Base-by-base conservation (phyloP, 306 rosid genomes). In the Luffa acutangula region DNA sequence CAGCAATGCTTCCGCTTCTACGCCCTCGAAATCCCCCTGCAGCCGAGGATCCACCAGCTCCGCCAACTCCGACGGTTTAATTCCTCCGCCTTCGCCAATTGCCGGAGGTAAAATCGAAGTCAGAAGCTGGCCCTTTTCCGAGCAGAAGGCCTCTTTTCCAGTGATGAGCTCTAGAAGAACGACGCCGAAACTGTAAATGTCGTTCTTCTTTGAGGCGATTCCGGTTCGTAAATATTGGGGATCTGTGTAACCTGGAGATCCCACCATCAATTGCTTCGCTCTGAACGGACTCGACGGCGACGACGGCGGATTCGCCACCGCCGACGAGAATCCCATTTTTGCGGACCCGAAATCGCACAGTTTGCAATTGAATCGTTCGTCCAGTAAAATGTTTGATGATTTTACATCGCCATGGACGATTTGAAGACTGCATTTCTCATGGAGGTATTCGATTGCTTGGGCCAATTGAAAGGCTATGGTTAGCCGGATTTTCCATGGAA, bases 241-340 rank as follows among this genome's bases (percentile, higher is more conserved):
- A 76, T 88, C 91, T 2, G 89, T 86, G 79, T 85, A 88, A 8
- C 91, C 91, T 0, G 91, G 91, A 7, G 91, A 88, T 1, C 91
- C 91, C 86, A 82, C 80, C 91, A 88, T 80, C 54, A 80, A n/a
- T n/a, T 39, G 77, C 70, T 81, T 81, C 37, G 53, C 72, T 72
- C 80, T 41, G 48, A 73, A 41, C 9, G 83, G 83, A 5, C 70
- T 76, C 4, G 84, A 37, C 37, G 79, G 51, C 18, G 74, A 59
- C 17, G 59, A 37, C 3, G 80, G 14, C 7, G 76, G 49, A 14
- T 74, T 74, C 57, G 57, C 66, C 11, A 85, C 85, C 7, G 83
- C 56, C 5, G 89, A 81, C 9, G 89, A 86, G 70, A 88, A 88
- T 5, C 89, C 91, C 89, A 84, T 82, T 45, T 84, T 88, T 2